Evolutionary conservation across 495 filamentous ascomycete genomes (phyloP).

Genomic region (Apiosordaria backusii): DNA sequence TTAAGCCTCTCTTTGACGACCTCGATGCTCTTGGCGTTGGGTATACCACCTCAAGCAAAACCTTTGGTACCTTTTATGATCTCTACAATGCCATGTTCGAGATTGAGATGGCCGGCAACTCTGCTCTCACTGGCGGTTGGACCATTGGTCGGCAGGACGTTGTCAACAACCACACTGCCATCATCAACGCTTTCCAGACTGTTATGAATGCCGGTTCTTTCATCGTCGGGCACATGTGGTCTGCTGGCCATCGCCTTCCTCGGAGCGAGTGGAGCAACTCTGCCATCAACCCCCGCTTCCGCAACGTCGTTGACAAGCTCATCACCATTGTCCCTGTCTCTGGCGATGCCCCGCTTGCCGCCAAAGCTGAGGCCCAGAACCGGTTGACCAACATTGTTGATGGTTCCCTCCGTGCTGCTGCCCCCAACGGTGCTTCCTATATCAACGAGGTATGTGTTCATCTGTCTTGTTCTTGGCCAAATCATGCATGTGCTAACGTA

Average conservation of each 20-base stretch:
- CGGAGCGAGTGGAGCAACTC: constrained; percentile 30
- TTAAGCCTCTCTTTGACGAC: constrained; percentile 46
- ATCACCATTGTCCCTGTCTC: constrained; percentile 41
- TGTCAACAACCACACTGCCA: constrained; percentile 36
- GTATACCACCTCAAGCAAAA: constrained; percentile 33
- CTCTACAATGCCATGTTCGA: constrained; percentile 49
- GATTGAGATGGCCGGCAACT: constrained; percentile 40
- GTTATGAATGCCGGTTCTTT: constrained; percentile 33
- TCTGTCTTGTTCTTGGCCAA: neutral
- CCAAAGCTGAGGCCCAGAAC: constrained; percentile 38
- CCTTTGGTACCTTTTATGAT: constrained; percentile 43
- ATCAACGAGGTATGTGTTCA: constrained; percentile 39
- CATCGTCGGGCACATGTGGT: constrained; percentile 50
- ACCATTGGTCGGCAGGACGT: constrained; percentile 43
- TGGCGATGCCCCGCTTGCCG: constrained; percentile 32
- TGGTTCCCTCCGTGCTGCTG: constrained; percentile 41
- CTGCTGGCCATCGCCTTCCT: constrained; percentile 42
- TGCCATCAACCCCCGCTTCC: constrained; percentile 41
- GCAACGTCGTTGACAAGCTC: constrained; percentile 46
- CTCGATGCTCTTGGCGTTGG: constrained; percentile 36
- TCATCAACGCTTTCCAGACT: constrained; percentile 42
- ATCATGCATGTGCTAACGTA: constrained; percentile 5
- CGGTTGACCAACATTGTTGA: constrained; percentile 44
- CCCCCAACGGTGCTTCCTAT: constrained; percentile 41
- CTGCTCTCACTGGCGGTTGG: constrained; percentile 47